Evolutionary conservation across 2,329 filamentous ascomycete genomes (phyloP), one percentile per base, ranked within the genome.

Genomic region (Ceratocystis huliohia): DNA sequence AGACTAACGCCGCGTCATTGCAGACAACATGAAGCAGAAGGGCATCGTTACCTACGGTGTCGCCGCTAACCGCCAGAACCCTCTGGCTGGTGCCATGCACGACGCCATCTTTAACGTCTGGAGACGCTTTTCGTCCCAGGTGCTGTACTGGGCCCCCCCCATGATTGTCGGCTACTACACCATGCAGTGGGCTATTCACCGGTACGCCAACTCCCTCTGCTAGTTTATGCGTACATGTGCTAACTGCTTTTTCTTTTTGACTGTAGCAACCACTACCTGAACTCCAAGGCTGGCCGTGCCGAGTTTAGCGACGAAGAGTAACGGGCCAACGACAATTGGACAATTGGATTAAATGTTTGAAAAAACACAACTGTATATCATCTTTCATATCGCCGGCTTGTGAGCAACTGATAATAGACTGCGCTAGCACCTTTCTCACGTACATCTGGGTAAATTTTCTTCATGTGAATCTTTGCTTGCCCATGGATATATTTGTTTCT

Each of bases 71-170:
- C 88, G 89, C 75, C 93, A 96, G 81, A 87, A 89, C 74, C 89
- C 91, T 70, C 82, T 96, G 71, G 91, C 91, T 70, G 90, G 89
- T 73, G 81, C 87, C 68, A 77, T 82, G 70, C 80, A 93, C 77
- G 88, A 87, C 71, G 93, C 92, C 74, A 79, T 97, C 81, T 97
- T 97, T 87, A 99, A 99, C 84, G 87, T 85, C 73, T 95, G 88
- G 84, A 87, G 94, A 77, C 86, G 94, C 74, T 89, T 88, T 79
- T 87, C 86, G 76, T 78, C 82, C 72, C 94, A 97, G 82, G 85
- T 96, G 72, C 85, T 97, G 72, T 99, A 92, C 84, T 86, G 92
- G 78, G 83, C 87, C 30, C 89, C 94, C 68, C 88, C 92, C 48
- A 79, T 96, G 72, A 73, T 94, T 70, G 77, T 82, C 71, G 91